Evolutionary conservation across 192 early-diverging fungal genomes (phyloP).

Genomic region (Coemansia sp.): DNA sequence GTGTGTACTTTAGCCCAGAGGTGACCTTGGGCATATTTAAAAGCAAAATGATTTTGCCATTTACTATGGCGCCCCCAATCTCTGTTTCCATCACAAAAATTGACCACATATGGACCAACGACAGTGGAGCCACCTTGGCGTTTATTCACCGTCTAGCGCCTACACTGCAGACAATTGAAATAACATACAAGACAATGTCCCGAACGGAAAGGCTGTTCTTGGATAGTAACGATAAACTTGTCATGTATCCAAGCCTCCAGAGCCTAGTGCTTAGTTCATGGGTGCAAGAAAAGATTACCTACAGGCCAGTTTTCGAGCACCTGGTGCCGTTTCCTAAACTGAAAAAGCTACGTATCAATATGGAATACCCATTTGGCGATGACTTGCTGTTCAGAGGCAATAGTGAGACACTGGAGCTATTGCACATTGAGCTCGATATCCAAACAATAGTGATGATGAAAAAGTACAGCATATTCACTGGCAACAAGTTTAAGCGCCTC

Average conservation of each 20-base stretch:
- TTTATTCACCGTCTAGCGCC: slow-evolving; percentile 1
- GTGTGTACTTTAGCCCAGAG: slow-evolving; percentile 1
- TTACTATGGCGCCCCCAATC: background rate
- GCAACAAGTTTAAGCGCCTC: slow-evolving; percentile 3
- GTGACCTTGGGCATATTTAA: background rate
- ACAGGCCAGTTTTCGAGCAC: background rate
- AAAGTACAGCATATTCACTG: background rate
- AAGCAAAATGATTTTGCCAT: background rate
- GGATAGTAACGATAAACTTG: background rate
- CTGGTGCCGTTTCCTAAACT: background rate
- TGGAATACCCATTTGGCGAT: slow-evolving; percentile 9
- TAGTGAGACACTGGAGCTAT: background rate
- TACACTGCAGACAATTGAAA: background rate
- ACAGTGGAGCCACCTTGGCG: background rate
- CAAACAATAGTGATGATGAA: slow-evolving; percentile 1
- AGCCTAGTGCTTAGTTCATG: background rate
- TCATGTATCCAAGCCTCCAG: background rate
- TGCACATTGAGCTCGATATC: background rate
- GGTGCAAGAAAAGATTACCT: background rate
- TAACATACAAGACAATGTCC: background rate
- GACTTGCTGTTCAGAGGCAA: slow-evolving; percentile 8
- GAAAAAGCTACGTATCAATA: background rate
- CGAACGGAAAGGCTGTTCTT: background rate
- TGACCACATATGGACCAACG: background rate
- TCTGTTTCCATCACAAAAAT: background rate